Percentiles rank a stretch among this genome's conserved stretches.
phyloP scores from a whole-genome alignment of 2,329 filamentous ascomycete genomes.

The Cryphonectria nitschkei region DNA sequence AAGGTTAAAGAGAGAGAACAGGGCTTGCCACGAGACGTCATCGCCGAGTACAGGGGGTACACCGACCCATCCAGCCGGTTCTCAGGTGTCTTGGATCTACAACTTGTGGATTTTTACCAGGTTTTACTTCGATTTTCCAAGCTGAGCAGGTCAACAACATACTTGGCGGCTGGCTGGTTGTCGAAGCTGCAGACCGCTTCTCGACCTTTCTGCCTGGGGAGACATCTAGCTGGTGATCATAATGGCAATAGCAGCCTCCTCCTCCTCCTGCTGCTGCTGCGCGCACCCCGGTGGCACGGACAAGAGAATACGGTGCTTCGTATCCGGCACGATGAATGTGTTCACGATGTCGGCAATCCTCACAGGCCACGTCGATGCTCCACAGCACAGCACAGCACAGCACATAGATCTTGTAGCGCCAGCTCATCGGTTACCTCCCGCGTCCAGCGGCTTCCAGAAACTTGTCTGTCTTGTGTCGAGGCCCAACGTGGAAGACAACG shows the following conservation, averaged over 20 bases:
- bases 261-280: neutral
- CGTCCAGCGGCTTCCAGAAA: neutral
- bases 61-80: slow-evolving; percentile 12
- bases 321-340: neutral
- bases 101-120: neutral
- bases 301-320: neutral
- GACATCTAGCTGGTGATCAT: neutral
- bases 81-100: slow-evolving; percentile 1
- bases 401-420: neutral
- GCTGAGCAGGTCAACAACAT: neutral
- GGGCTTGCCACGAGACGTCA: slow-evolving; percentile 21
- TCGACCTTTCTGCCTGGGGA: neutral
- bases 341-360: slow-evolving; percentile 5
- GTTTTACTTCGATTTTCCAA: neutral
- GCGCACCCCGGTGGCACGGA: neutral
- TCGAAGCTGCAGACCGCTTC: slow-evolving; percentile 5
- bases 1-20: neutral
- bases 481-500: neutral
- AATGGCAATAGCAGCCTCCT: neutral
- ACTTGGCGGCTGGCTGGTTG: neutral
- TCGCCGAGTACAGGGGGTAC: slow-evolving; percentile 7
- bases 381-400: neutral
- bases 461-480: neutral
- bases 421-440: slow-evolving; percentile 25
- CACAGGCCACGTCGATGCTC: slow-evolving; percentile 10